Conservation (phyloP, 1,139 yeast species). For the Zygoascus sp. region DNA sequence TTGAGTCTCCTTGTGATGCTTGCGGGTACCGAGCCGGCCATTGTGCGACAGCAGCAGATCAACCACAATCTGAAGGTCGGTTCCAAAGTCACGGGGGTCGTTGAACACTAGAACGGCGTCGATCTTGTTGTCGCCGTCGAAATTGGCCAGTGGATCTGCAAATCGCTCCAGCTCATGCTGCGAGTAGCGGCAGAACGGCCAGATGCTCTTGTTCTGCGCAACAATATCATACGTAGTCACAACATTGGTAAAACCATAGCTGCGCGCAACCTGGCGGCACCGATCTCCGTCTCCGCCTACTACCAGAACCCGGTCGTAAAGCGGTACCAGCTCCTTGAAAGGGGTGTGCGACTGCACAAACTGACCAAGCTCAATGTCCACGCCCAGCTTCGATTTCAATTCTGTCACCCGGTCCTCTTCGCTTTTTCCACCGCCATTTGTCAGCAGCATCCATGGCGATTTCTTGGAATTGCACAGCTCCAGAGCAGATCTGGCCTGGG, state of each 20-base stretch:
- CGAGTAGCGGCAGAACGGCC: constrained; percentile 67
- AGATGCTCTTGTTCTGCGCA: constrained; percentile 50
- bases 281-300: constrained; percentile 78
- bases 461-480: constrained; percentile 47
- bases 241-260: constrained; percentile 78
- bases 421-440: constrained; percentile 88
- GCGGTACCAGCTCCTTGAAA: constrained; percentile 54
- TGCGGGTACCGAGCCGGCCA: constrained; percentile 64
- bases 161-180: constrained; percentile 44
- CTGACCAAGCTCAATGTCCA: constrained; percentile 52
- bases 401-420: constrained; percentile 60
- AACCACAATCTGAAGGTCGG: constrained; percentile 72
- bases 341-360: constrained; percentile 92
- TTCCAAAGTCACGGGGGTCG: constrained; percentile 87
- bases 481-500: constrained; percentile 64
- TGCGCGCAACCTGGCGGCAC: constrained; percentile 63
- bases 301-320: constrained; percentile 62
- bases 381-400: constrained; percentile 48
- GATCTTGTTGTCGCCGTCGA: constrained; percentile 42
- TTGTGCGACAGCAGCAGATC: constrained; percentile 64
- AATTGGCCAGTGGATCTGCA: constrained; percentile 38
- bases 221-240: constrained; percentile 73
- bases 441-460: constrained; percentile 79
- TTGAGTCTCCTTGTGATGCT: constrained; percentile 30
- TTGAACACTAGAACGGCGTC: constrained; percentile 84